These are phyloP conservation scores for Phytopythium cucurbitacearum DNA, from an alignment of 352 stramenopile species.

Conservation along the genomic window DNA sequence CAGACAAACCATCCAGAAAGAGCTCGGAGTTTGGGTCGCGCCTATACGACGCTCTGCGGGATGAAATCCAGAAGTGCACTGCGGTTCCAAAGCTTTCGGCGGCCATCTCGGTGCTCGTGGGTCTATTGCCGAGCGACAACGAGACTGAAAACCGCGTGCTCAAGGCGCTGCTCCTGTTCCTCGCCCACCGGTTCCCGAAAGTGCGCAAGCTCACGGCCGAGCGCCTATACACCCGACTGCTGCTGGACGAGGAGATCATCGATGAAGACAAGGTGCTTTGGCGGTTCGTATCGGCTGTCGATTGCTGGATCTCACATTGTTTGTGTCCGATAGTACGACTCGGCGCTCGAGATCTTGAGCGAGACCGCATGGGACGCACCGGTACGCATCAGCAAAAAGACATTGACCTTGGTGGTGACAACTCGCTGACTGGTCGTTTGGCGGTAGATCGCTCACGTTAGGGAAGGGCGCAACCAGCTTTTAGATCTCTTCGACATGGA, in stretches of 20 bases:
- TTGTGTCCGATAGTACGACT: constrained; percentile 43
- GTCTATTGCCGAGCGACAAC: constrained; percentile 58
- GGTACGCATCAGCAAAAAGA: constrained; percentile 22
- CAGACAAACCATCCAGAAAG: background rate
- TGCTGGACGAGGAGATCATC: constrained; percentile 72
- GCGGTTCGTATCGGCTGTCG: background rate
- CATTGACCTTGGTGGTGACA: background rate
- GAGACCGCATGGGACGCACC: constrained; percentile 76
- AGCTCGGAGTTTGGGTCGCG: constrained; percentile 46
- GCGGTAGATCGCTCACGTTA: constrained; percentile 41
- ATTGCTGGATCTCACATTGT: constrained; percentile 3
- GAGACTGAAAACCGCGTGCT: constrained; percentile 52
- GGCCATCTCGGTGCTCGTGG: constrained; percentile 66
- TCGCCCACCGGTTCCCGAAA: constrained; percentile 83
- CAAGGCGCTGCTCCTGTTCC: constrained; percentile 68
- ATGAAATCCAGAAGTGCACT: constrained; percentile 64
- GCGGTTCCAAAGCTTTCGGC: constrained; percentile 62
- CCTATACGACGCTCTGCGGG: constrained; percentile 57
- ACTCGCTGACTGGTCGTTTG: constrained; percentile 1
- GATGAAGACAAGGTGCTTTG: constrained; percentile 52
- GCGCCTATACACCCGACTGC: constrained; percentile 74
- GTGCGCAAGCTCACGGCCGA: constrained; percentile 82
- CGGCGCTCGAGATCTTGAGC: constrained; percentile 72
- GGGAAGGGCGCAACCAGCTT: constrained; percentile 52
- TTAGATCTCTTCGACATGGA: constrained; percentile 64